phyloP scores from a whole-genome alignment of 2,329 filamentous ascomycete species.

The Botrytis porri region DNA sequence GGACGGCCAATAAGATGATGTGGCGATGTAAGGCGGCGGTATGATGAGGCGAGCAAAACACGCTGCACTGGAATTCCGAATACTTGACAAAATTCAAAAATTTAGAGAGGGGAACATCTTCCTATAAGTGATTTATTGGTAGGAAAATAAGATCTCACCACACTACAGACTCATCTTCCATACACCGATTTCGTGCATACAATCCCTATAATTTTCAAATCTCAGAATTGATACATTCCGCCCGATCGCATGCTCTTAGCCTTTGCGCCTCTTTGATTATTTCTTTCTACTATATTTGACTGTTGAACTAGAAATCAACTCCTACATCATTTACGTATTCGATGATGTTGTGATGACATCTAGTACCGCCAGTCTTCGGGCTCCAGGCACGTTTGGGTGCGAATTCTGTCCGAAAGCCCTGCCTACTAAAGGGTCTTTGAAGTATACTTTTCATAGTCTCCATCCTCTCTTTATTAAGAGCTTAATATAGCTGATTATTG shows the following conservation, averaged over 20 bases:
- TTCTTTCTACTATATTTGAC: accelerated
- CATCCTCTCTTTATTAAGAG: neutral
- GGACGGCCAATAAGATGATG: neutral
- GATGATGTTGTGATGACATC: neutral
- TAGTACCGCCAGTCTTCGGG: neutral
- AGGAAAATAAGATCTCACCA: neutral
- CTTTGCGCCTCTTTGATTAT: neutral
- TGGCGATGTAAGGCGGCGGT: neutral
- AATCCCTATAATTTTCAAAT: neutral
- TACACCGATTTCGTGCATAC: neutral
- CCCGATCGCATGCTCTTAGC: neutral
- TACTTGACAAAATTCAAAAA: neutral
- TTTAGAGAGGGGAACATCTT: accelerated
- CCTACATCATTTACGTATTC: neutral
- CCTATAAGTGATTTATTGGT: neutral
- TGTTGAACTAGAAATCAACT: neutral
- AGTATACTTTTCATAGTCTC: neutral
- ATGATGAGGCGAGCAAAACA: neutral
- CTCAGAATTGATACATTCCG: neutral
- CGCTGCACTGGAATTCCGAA: neutral
- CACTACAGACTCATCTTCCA: neutral
- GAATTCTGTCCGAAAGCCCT: neutral
- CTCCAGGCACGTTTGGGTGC: neutral
- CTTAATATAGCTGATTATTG: neutral
- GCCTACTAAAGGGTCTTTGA: neutral